Evolutionary conservation across 306 rosid genomes (phyloP), one percentile per base, ranked within the genome.

Genomic region (Vigna radiata): DNA sequence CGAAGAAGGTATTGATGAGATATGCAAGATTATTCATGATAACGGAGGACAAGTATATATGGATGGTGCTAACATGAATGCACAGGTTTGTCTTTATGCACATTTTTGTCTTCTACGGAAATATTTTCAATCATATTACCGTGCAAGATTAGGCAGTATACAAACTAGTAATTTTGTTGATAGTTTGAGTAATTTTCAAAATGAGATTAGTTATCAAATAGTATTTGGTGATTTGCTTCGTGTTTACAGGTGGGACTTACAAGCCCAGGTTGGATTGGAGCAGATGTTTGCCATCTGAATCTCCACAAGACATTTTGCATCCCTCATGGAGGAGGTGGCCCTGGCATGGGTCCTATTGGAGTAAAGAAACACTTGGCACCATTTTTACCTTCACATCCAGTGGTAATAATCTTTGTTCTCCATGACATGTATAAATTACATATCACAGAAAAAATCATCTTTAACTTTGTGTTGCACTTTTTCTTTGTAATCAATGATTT

Each of bases 331-430:
- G 99, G 99, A 70, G 99, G 99, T 23, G 99, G 99, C 78, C 99
- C 99, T 71, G 99, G 99, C 62, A 96, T 96, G 99, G 99, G 99
- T 85, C 99, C 99, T 53, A 96, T 96, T 85, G 99, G 99, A 87
- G 99, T 96, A 76, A 96, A 96, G 94, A 85, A 93, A 65, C 99
- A 96, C 91, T 85, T 96, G 85, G 99, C 99, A 23, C 99, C 99
- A 59, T 96, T 86, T 81, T 89, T 96, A 86, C 99, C 99, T 23
- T 96, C 99, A 10, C 99, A 96, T 83, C 99, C 99, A 39, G 99
- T 96, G 98, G 99, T 96, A 82, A 80, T 25, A 67, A 67, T 14
- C 60, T 71, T 63, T 63, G 43, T 49, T 52, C 37, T 68, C 9
- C 25, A 41, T 68, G 56, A 76, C 44, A 56, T 13, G 27, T 25